phyloP scores from a whole-genome alignment of 768 basidiomycete genomes.

The Lentinula lateritia region DNA sequence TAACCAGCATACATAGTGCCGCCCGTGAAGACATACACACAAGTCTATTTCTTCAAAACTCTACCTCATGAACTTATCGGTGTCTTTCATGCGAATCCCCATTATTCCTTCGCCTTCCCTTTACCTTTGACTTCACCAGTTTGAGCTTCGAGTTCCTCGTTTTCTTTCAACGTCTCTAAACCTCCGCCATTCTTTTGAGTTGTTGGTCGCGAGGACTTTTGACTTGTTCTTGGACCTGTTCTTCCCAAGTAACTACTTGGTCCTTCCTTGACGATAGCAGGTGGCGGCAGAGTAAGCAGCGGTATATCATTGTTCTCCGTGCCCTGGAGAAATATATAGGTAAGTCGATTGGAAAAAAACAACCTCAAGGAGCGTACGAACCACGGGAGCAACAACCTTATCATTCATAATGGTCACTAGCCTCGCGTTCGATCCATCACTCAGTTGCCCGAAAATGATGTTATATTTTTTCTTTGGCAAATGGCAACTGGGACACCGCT shows the following conservation, averaged over 20 bases:
- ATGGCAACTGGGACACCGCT: not conserved
- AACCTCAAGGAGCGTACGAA: not conserved
- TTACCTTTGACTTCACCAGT: not conserved
- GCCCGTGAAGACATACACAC: no score
- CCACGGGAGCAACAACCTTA: not conserved
- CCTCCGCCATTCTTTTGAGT: not conserved
- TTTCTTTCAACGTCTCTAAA: no score
- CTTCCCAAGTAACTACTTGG: not conserved
- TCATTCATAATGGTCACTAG: not conserved
- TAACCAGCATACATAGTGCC: no score
- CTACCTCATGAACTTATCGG: no score
- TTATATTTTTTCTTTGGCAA: not conserved
- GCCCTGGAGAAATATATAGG: not conserved
- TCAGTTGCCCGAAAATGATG: not conserved
- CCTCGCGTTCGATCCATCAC: not conserved
- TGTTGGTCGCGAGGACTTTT: not conserved
- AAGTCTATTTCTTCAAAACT: no score
- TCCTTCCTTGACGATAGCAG: not conserved
- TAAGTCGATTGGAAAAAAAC: not conserved
- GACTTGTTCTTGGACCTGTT: not conserved
- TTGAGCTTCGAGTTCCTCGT: no score
- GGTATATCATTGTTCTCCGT: not conserved
- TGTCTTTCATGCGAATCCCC: not conserved
- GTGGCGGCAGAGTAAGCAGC: not conserved
- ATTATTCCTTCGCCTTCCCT: not conserved